Evolutionary conservation across 148 eudicot genomes (phyloP), one percentile per base, ranked within the genome.

Genomic region (Pharnaceum exiguum): DNA sequence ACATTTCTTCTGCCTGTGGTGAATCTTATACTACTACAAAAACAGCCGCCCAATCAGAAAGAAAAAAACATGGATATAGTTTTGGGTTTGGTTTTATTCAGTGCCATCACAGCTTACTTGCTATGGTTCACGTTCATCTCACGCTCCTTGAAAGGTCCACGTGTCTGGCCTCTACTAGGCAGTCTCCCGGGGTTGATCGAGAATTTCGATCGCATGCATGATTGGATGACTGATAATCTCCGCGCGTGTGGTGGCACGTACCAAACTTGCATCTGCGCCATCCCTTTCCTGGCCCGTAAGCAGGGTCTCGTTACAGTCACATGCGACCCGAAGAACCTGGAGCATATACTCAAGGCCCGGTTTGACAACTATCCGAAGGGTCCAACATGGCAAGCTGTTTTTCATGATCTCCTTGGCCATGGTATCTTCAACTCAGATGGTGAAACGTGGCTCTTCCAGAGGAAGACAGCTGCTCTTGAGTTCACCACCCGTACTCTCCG

Each of bases 81-180:
- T 27, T 15, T 77, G 48, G 87, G 77, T 42, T 55, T 86, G 61
- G 18, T 86, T 23, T 52, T 86, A 39, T 73, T 81, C 47, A 75
- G 79, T 30, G 73, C 55, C 3, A 33, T 82, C 13, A 84, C 89
- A 11, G 35, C 69, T 29, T 90, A 90, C 54, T 62, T 90, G 57
- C 59, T 90, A 2, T 90, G 97, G 97, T 82, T 90, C 83, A 82
- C 95, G 28, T 90, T 79, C 90, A 86, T 90, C 46, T 90, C 97
- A 13, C 76, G 90, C 46, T 54, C 81, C 2, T 57, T 90, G 9
- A 82, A 77, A 63, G 97, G 97, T 49, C 97, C 97, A 36, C 83
- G 90, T 31, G 97, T 90, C 51, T 90, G 95, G 95, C 91, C 95
- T 27, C 37, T 90, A 32, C 35, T 90, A 59, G 97, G 97, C 51